Evolutionary conservation across 331 rosid genomes (phyloP).

Genomic region (Acacia pycnantha): DNA sequence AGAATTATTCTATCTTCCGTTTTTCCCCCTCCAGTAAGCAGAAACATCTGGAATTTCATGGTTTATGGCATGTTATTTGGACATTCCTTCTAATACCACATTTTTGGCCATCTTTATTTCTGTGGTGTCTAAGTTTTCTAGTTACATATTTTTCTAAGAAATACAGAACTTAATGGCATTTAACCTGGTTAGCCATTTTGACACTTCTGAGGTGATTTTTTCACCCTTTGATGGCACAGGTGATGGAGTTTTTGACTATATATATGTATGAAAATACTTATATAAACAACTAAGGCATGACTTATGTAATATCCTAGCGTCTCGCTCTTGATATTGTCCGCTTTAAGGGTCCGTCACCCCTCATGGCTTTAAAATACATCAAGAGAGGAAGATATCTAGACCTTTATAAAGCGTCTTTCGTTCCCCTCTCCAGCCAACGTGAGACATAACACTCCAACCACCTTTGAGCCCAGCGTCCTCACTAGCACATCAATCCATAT

Average conservation of each 20-base stretch:
- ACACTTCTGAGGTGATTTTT: not conserved
- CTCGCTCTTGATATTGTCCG: no score
- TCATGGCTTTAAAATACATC: no score
- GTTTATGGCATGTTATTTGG: not conserved
- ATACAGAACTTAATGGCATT: not conserved
- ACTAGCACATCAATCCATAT: no score
- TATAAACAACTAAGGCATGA: not conserved
- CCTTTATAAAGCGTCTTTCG: no score
- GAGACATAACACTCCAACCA: no score
- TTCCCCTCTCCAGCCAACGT: no score
- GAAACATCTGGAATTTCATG: not conserved
- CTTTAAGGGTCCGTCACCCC: no score
- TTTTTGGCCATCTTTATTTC: not conserved
- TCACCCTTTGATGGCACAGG: not conserved
- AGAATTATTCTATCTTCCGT: not conserved
- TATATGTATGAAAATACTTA: not conserved
- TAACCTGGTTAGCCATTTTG: slow-evolving; percentile 5
- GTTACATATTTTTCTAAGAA: not conserved
- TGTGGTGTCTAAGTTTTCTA: slow-evolving; percentile 7
- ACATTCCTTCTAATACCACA: not conserved
- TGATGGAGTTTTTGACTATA: not conserved
- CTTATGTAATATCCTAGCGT: no score
- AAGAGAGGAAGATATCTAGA: no score
- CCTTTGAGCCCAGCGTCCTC: no score
- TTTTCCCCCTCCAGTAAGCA: not conserved